Evolutionary conservation across 768 basidiomycete species (phyloP).

Genomic region (Lactarius sanguifluus): DNA sequence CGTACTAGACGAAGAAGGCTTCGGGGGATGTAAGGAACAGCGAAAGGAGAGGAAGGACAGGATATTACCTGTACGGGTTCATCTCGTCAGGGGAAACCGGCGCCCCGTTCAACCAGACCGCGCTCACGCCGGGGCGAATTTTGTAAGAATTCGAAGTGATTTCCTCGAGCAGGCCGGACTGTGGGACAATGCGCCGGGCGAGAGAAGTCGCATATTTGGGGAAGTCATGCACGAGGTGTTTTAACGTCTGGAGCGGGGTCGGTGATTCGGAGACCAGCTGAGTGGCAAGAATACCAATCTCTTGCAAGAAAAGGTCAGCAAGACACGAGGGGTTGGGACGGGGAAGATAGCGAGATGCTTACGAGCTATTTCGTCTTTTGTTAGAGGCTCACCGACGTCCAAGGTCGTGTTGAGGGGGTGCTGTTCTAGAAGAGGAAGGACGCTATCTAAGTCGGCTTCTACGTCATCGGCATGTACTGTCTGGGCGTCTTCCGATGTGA

Average conservation of each 20-base stretch:
- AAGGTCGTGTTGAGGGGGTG: conserved; percentile 41
- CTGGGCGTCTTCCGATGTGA: conserved; percentile 15
- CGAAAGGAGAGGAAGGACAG: neutral
- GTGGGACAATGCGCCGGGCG: conserved; percentile 62
- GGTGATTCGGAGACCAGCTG: conserved; percentile 69
- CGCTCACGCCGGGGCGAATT: conserved; percentile 51
- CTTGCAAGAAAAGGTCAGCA: conserved; percentile 39
- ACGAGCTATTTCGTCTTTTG: conserved; percentile 50
- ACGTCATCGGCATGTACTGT: conserved; percentile 21
- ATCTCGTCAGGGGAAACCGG: conserved; percentile 59
- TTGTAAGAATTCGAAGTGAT: conserved; percentile 55
- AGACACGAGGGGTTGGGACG: conserved; percentile 39
- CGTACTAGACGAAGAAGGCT: conserved; percentile 70
- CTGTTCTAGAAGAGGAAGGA: conserved; percentile 20
- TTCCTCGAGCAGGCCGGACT: conserved; percentile 52
- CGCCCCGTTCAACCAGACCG: conserved; percentile 83
- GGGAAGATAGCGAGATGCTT: conserved; percentile 9
- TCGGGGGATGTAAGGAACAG: neutral
- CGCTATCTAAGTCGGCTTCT: conserved; percentile 21
- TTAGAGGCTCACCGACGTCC: conserved; percentile 45
- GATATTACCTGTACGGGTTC: conserved; percentile 60
- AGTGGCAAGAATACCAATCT: conserved; percentile 69
- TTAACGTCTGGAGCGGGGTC: conserved; percentile 55
- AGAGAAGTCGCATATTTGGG: conserved; percentile 80
- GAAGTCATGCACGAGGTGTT: conserved; percentile 80